phyloP scores from a whole-genome alignment of 345 rosid genomes.

The Hibiscus trionum region DNA sequence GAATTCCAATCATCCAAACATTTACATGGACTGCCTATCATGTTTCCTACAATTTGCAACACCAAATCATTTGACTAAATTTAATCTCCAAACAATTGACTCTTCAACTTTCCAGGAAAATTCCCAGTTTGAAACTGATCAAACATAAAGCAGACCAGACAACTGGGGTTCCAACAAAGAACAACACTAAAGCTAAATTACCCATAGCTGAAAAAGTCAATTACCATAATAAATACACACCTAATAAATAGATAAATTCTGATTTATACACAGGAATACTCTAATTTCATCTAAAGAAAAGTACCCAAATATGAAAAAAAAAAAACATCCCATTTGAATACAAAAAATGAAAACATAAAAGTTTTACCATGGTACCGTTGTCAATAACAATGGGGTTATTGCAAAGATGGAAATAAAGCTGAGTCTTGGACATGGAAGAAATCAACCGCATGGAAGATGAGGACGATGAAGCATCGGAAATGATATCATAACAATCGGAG shows the following conservation, averaged over 20 bases:
- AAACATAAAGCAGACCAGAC: background rate
- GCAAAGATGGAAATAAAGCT: constrained; percentile 39
- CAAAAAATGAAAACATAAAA: background rate
- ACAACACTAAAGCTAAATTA: background rate
- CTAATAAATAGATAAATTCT: background rate
- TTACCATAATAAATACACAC: background rate
- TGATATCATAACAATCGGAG: constrained; percentile 21
- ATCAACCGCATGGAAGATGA: background rate
- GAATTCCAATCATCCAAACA: background rate
- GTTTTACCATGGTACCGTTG: constrained; percentile 34
- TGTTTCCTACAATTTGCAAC: background rate
- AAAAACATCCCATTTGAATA: background rate
- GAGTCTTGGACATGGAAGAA: constrained; percentile 28
- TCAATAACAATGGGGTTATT: constrained; percentile 28
- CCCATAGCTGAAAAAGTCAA: background rate
- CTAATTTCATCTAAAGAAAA: constrained; percentile 1
- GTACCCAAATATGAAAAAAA: background rate
- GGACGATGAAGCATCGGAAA: constrained; percentile 9
- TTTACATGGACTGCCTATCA: background rate
- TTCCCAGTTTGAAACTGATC: background rate
- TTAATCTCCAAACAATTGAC: background rate
- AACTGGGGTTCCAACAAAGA: background rate
- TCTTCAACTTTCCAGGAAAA: background rate
- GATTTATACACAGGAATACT: background rate
- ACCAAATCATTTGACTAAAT: background rate